Conservation (phyloP, 345 rosid species). For the Citrus sinensis region DNA sequence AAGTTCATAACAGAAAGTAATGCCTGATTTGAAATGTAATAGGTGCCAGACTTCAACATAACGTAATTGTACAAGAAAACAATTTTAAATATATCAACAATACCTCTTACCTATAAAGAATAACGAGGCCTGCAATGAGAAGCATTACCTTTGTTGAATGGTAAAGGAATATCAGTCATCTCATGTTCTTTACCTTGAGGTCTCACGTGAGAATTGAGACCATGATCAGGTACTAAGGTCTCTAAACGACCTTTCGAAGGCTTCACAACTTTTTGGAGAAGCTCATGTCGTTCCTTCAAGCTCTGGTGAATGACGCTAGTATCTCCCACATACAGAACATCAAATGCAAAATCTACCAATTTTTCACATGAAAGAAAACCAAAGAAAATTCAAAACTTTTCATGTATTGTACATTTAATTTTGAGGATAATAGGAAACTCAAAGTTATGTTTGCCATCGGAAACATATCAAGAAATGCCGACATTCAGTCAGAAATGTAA, state of each 20-base stretch:
- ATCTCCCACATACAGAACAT: constrained; percentile 89
- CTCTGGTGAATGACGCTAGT: constrained; percentile 94
- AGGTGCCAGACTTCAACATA: not conserved
- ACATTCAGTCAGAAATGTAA: constrained; percentile 4
- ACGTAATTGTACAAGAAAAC: not conserved
- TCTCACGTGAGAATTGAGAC: constrained; percentile 51
- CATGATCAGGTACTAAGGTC: constrained; percentile 74
- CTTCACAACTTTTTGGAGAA: constrained; percentile 65
- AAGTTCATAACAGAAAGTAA: not conserved
- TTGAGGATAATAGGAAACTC: constrained; percentile 9
- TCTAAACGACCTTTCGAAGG: constrained; percentile 86
- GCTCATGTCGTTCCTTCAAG: constrained; percentile 86
- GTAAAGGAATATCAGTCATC: not conserved
- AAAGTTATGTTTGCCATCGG: constrained; percentile 3
- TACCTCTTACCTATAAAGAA: not conserved
- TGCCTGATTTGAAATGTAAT: not conserved
- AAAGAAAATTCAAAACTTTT: constrained; percentile 2
- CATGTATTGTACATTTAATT: constrained; percentile 3
- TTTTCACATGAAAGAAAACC: constrained; percentile 42
- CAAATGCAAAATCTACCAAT: constrained; percentile 84
- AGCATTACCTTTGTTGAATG: not conserved
- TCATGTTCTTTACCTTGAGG: constrained; percentile 43
- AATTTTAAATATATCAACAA: not conserved
- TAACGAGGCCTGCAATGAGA: not conserved
- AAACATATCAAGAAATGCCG: constrained; percentile 10